phyloP scores from a whole-genome alignment of 2,329 filamentous ascomycete species.

The Rhexocercosporidium sp. region DNA sequence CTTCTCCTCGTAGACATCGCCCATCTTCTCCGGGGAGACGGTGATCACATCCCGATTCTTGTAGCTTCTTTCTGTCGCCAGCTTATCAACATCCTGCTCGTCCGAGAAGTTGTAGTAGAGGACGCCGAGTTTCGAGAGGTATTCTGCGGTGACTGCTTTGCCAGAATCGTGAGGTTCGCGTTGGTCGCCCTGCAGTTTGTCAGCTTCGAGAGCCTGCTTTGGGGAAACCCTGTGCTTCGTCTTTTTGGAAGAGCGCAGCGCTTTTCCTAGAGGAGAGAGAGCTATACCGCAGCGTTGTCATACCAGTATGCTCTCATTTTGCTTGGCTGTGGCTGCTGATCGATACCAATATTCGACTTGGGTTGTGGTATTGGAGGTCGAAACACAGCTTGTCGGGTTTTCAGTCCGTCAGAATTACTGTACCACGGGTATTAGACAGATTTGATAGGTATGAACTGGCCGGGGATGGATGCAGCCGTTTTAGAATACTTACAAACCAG shows the following conservation, averaged over 20 bases:
- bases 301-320: constrained; percentile 75
- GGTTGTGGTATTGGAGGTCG: not conserved
- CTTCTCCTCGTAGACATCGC: constrained; percentile 87
- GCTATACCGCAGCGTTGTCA: constrained; percentile 65
- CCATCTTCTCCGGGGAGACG: constrained; percentile 86
- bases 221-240: constrained; percentile 5
- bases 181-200: constrained; percentile 78
- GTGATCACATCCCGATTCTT: constrained; percentile 94
- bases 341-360: not conserved
- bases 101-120: constrained; percentile 73
- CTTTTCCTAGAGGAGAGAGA: not conserved
- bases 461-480: too few relatives aligned
- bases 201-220: constrained; percentile 16
- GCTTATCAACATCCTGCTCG: constrained; percentile 69
- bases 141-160: constrained; percentile 64
- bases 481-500: too few relatives aligned
- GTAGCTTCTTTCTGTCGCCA: constrained; percentile 80
- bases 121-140: constrained; percentile 79
- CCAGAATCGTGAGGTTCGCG: constrained; percentile 89
- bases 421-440: not conserved
- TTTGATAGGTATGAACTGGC: too few relatives aligned
- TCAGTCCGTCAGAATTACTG: constrained; percentile 1
- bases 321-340: constrained; percentile 12
- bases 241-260: not conserved
- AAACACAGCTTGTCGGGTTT: not conserved